Percentiles rank a stretch among this genome's conserved stretches.
These are phyloP conservation scores for Pseudocercospora macadamiae DNA, from an alignment of 2,329 filamentous ascomycete species.

Conservation along the genomic window DNA sequence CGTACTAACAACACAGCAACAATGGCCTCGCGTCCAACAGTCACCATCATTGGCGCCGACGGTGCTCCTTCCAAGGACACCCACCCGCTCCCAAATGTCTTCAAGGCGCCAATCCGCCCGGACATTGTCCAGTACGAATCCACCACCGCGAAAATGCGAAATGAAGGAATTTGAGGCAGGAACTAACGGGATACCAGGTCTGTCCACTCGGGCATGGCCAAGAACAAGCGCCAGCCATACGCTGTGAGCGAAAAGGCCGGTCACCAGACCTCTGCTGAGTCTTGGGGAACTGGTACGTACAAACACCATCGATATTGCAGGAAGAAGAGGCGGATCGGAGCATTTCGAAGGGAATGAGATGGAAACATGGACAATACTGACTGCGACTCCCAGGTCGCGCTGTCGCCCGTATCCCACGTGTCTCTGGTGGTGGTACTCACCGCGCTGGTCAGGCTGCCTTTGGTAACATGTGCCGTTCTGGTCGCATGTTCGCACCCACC, in stretches of 20 bases:
- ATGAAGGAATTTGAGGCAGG: conserved; percentile 17
- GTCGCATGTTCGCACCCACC: conserved; percentile 99
- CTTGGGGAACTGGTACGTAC: conserved; percentile 89
- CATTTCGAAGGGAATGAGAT: conserved; percentile 4
- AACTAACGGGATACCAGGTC: conserved; percentile 50
- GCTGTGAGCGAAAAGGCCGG: conserved; percentile 99
- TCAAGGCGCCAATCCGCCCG: conserved; percentile 94
- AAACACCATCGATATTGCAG: conserved; percentile 10
- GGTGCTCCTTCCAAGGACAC: conserved; percentile 88
- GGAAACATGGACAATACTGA: conserved; percentile 21
- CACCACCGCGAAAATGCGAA: conserved; percentile 10
- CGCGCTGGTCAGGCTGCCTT: conserved; percentile 99
- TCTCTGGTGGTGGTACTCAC: conserved; percentile 99
- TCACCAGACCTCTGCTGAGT: conserved; percentile 99
- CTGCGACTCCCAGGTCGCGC: conserved; percentile 72
- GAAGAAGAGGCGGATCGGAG: conserved; percentile 14
- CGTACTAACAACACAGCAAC: conserved; percentile 32
- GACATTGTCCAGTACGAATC: conserved; percentile 92
- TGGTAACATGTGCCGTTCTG: conserved; percentile 99
- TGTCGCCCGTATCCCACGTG: conserved; percentile 99
- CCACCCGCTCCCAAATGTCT: conserved; percentile 93
- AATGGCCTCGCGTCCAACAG: conserved; percentile 97
- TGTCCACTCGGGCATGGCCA: conserved; percentile 98
- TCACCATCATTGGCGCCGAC: conserved; percentile 96
- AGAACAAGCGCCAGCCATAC: conserved; percentile 99